phyloP scores from a whole-genome alignment of 176 grass and related monocot genomes.

The Zoysia japonica region DNA sequence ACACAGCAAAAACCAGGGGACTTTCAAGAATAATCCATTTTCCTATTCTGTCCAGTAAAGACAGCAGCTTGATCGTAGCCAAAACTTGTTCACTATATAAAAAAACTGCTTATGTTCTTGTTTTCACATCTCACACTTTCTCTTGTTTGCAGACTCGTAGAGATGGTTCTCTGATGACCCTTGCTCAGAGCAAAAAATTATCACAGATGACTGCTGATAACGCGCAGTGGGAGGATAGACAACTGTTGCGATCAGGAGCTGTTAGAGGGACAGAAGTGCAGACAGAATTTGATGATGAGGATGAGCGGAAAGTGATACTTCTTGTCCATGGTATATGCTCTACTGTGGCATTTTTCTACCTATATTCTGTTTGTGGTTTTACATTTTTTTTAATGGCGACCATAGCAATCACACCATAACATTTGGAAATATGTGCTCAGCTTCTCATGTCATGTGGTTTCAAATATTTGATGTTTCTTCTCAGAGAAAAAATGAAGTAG shows the following conservation, averaged over 20 bases:
- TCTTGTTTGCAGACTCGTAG: conserved; percentile 66
- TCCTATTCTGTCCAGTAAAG: conserved; percentile 9
- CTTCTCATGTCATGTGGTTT: conserved; percentile 35
- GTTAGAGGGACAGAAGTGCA: conserved; percentile 96
- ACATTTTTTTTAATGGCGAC: not conserved
- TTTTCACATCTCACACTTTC: conserved; percentile 30
- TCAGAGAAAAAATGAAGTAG: conserved; percentile 13
- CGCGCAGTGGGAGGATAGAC: conserved; percentile 99
- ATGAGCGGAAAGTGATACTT: conserved; percentile 99
- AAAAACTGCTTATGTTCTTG: not conserved
- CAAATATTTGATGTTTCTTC: conserved; percentile 13
- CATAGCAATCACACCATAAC: not conserved
- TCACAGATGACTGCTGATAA: conserved; percentile 98
- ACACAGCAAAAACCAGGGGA: not conserved
- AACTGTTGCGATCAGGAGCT: conserved; percentile 92
- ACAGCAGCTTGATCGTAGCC: not conserved
- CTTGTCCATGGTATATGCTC: conserved; percentile 88
- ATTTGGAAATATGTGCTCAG: not conserved
- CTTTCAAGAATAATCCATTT: conserved; percentile 1
- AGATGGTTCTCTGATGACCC: conserved; percentile 91
- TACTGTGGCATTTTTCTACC: conserved; percentile 4
- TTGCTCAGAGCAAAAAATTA: conserved; percentile 93
- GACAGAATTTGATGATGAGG: conserved; percentile 97
- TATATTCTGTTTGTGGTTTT: not conserved
- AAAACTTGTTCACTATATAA: not conserved